Base-by-base conservation (phyloP, 2,329 filamentous ascomycete genomes). In the Cucurbitaria berberidis region DNA sequence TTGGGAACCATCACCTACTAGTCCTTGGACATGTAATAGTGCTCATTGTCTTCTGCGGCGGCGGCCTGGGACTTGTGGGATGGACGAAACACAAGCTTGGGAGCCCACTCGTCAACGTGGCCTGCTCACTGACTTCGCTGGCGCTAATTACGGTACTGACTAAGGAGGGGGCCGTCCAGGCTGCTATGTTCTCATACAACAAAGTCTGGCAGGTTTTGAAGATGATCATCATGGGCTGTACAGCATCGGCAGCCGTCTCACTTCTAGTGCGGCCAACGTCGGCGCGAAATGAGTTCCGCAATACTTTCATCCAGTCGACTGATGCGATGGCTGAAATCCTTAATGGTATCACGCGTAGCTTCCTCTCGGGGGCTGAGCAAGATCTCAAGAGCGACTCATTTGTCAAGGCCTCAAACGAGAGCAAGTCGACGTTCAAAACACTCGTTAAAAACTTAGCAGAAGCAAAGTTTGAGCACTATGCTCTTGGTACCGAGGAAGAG, bases 141-240 rank as follows among this genome's bases (percentile, higher is more conserved):
- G 91, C 91, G 44, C 90, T 95, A 59, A 96, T 97, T 69, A 93
- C 90, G 2, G 86, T 96, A 40, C 80, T 97, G 57, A 96, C 93
- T 10, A 96, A 96, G 75, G 93, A 97, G 74, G 92, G 91, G 45
- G 87, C 91, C 2, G 87, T 97, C 0, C 90, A 96, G 66, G 86
- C 84, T 29, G 91, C 90, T 5, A 87, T 88, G 46, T 91, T 96
- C 67, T 92, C 89, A 0, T 86, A 89, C 63, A 86, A 86, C 53
- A 96, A 96, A 75, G 89, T 96, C 91, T 63, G 96, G 73, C 87
- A 86, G 62, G 74, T 80, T 29, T 67, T 84, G 65, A 80, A 83
- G 38, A 79, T 88, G 63, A 69, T 78, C 18, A 78, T 82, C 38
- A 80, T 87, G 68, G 84, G 83, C 26, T 84, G 81, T 63, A 78